Base-by-base conservation (phyloP, 2,329 filamentous ascomycete species). In the Penicillium sp. region DNA sequence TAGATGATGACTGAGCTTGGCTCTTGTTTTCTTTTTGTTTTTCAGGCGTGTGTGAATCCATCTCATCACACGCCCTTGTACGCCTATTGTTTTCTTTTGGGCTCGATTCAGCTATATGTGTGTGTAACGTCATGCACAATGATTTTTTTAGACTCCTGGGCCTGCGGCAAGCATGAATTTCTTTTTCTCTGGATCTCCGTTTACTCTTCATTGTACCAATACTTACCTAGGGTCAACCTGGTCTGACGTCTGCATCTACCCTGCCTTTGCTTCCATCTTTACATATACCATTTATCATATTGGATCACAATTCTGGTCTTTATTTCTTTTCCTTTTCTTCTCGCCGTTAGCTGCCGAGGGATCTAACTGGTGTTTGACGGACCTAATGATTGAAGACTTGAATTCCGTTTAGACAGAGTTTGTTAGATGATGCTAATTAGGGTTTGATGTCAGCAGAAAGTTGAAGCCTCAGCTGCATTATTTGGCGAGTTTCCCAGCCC, bases 161-260 rank as follows among this genome's bases (percentile, higher is more conserved):
- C 24, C 26, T 19, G 33, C 7, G 24, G 8, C 43, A 47, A 47
- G 24, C 48, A 37, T 42, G 19, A 21, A 24, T 47, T 37, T 31
- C 10, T 26, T 31, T 31, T 46, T 32, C 17, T 26, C 8, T 34
- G 26, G 28, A 8, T 34, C 21, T 26, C 32, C 24, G 10, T 46
- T 19, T 38, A 40, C 43, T 53, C 24, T 57, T 47, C 43, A 24
- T 13, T 50, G 48, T 50, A 42, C 21, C 29, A 31, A 51, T 47
- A 34, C 41, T 48, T 22, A 41, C 39, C 31, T 31, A 42, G 32
- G 43, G 28, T 41, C 13, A 26, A 21, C 24, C 22, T 31, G 26
- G 43, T 42, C 37, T 22, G 26, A 38, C 33, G 26, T 31, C 43
- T 47, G 43, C 43, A 47, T 47, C 32, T 51, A 41, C 24, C 22